These are phyloP conservation scores for Clonostachys sp. DNA, from an alignment of 2,329 filamentous ascomycete genomes.

Conservation along the genomic window DNA sequence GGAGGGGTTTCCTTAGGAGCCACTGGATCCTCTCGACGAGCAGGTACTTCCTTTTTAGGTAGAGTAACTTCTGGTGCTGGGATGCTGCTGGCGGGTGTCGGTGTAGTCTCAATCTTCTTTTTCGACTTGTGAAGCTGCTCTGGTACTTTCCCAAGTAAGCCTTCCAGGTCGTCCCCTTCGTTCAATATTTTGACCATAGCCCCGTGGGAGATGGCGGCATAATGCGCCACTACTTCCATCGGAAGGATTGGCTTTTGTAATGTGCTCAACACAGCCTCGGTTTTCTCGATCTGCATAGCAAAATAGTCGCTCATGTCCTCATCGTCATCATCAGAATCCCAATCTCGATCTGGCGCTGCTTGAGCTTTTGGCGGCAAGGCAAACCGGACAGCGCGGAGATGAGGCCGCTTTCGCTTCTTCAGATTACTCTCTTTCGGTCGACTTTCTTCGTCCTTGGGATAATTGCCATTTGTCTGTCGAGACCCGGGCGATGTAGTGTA, in stretches of 20 bases:
- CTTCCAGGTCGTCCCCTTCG: conserved; percentile 34
- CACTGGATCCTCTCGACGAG: too few species aligned
- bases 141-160: conserved; percentile 25
- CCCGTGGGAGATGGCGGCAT: conserved; percentile 41
- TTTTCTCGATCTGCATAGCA: conserved; percentile 45
- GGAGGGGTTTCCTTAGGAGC: too few species aligned
- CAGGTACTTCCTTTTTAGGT: too few species aligned
- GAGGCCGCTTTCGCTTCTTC: conserved; percentile 17
- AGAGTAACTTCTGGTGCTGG: too few species aligned
- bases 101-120: too few species aligned
- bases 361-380: conserved; percentile 29
- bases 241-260: conserved; percentile 33
- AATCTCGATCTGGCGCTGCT: conserved; percentile 18
- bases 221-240: conserved; percentile 37
- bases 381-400: conserved; percentile 27
- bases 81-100: too few species aligned
- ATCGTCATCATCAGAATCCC: conserved; percentile 53
- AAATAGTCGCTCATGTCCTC: conserved; percentile 56
- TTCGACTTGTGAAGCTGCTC: neutral
- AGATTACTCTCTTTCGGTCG: conserved; percentile 4
- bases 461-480: neutral
- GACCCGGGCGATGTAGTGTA: too few species aligned
- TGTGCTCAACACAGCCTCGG: conserved; percentile 41
- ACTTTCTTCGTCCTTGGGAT: too few species aligned
- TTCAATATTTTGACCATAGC: conserved; percentile 41